phyloP scores from a whole-genome alignment of 1,284 basidiomycete species.

The Termitomyces sp. region DNA sequence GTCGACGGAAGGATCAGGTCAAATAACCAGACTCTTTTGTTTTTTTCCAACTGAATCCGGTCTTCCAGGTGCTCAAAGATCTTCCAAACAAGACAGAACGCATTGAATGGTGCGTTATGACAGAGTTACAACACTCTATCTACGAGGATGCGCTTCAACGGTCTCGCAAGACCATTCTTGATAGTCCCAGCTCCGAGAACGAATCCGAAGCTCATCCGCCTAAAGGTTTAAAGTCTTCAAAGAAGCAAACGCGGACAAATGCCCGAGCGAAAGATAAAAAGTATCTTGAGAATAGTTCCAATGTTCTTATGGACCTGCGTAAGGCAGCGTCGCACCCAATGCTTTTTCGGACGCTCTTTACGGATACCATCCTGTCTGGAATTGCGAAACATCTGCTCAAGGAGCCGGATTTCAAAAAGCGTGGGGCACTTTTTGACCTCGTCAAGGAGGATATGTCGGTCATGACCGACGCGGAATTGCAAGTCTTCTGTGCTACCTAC shows the following conservation, averaged over 20 bases:
- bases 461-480: slow-evolving; percentile 94
- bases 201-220: slow-evolving; percentile 33
- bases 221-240: slow-evolving; percentile 32
- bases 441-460: slow-evolving; percentile 91
- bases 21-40: slow-evolving; percentile 3
- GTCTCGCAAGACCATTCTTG: slow-evolving; percentile 79
- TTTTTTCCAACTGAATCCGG: slow-evolving; percentile 1
- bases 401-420: slow-evolving; percentile 83
- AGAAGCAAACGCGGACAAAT: slow-evolving; percentile 43
- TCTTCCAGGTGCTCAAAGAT: slow-evolving; percentile 78
- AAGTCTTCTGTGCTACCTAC: slow-evolving; percentile 76
- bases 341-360: slow-evolving; percentile 85
- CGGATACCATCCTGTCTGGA: slow-evolving; percentile 67
- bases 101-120: slow-evolving; percentile 95
- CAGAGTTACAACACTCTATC: slow-evolving; percentile 73
- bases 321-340: slow-evolving; percentile 97
- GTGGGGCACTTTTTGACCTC: slow-evolving; percentile 72
- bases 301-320: slow-evolving; percentile 93
- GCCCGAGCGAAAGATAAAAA: slow-evolving; percentile 58
- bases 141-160: slow-evolving; percentile 84
- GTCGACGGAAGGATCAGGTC: slow-evolving; percentile 90
- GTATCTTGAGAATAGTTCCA: slow-evolving; percentile 75
- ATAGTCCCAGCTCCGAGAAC: slow-evolving; percentile 36
- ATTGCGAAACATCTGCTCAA: slow-evolving; percentile 85
- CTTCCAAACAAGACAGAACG: slow-evolving; percentile 90